These are phyloP conservation scores for Aspergillus baeticus DNA, from an alignment of 495 filamentous ascomycete genomes.

Conservation along the genomic window DNA sequence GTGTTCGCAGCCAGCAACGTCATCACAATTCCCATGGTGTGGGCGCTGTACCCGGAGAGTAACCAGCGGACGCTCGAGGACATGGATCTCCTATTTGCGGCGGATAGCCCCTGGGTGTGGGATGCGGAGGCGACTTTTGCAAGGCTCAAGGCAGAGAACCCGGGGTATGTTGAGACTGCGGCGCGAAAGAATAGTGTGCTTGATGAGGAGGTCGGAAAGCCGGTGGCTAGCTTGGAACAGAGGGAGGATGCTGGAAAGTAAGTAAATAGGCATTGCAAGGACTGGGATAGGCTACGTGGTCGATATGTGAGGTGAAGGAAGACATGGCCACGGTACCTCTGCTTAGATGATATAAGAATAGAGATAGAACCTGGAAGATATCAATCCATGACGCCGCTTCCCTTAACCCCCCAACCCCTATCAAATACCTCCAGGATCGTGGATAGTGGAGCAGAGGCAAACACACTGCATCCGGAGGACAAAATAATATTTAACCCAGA, in stretches of 20 bases:
- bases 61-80: slow-evolving; percentile 69
- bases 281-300: not conserved
- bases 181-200: slow-evolving; percentile 47
- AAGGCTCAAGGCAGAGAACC: slow-evolving; percentile 52
- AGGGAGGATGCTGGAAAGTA: not conserved
- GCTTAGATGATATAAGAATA: too few species aligned
- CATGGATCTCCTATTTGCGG: slow-evolving; percentile 66
- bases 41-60: slow-evolving; percentile 67
- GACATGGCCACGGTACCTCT: too few species aligned
- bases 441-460: too few species aligned
- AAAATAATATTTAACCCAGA: too few species aligned
- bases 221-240: slow-evolving; percentile 1
- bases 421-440: too few species aligned
- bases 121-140: slow-evolving; percentile 61
- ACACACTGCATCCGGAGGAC: too few species aligned
- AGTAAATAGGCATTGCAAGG: too few species aligned
- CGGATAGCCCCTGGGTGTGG: slow-evolving; percentile 59
- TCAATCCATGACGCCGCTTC: too few species aligned
- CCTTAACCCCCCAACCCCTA: too few species aligned
- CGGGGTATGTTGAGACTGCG: slow-evolving; percentile 43
- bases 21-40: slow-evolving; percentile 63
- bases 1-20: slow-evolving; percentile 65
- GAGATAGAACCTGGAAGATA: too few species aligned
- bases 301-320: not conserved
- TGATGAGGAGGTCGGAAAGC: slow-evolving; percentile 18